Conservation (phyloP, 352 stramenopile species). For the Thraustochytrium sp. region DNA sequence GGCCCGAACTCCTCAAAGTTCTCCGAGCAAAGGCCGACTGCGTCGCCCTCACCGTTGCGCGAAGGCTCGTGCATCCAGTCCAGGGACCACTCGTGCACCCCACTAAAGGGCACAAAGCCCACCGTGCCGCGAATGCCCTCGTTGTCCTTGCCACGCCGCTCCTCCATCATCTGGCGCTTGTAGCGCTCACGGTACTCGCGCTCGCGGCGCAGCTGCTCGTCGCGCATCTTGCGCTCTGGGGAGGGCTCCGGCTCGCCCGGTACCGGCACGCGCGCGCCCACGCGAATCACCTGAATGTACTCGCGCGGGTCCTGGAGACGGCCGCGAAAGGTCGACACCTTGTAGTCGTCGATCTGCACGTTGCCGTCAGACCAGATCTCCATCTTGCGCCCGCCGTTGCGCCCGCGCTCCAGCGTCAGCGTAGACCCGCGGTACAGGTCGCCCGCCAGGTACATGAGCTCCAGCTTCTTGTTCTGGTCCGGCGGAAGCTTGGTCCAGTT, state of each 20-base stretch:
- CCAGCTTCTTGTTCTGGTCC: slow-evolving; percentile 18
- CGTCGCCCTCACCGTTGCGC: slow-evolving; percentile 38
- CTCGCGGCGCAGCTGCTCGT: slow-evolving; percentile 17
- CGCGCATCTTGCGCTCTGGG: slow-evolving; percentile 37
- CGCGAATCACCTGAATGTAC: slow-evolving; percentile 16
- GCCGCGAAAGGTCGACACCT: slow-evolving; percentile 32
- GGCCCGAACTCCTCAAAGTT: slow-evolving; percentile 40
- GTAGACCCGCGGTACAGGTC: slow-evolving; percentile 20
- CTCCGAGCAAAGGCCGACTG: slow-evolving; percentile 44
- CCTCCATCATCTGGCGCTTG: background rate
- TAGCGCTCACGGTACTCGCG: slow-evolving; percentile 8
- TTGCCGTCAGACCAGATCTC: slow-evolving; percentile 18
- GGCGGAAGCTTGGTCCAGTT: slow-evolving; percentile 26
- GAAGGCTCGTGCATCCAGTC: slow-evolving; percentile 42
- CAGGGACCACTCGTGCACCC: slow-evolving; percentile 42
- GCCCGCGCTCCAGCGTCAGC: background rate
- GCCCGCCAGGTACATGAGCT: slow-evolving; percentile 32
- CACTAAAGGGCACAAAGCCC: slow-evolving; percentile 44
- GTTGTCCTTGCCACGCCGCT: slow-evolving; percentile 40
- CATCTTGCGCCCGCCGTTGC: background rate
- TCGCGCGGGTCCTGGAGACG: background rate
- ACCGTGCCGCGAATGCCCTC: slow-evolving; percentile 42
- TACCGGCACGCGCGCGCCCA: slow-evolving; percentile 25
- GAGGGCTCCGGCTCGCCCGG: slow-evolving; percentile 40
- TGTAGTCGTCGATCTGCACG: slow-evolving; percentile 36